Base-by-base conservation (phyloP, 129 eudicot species). In the Gnaphalium uliginosum region DNA sequence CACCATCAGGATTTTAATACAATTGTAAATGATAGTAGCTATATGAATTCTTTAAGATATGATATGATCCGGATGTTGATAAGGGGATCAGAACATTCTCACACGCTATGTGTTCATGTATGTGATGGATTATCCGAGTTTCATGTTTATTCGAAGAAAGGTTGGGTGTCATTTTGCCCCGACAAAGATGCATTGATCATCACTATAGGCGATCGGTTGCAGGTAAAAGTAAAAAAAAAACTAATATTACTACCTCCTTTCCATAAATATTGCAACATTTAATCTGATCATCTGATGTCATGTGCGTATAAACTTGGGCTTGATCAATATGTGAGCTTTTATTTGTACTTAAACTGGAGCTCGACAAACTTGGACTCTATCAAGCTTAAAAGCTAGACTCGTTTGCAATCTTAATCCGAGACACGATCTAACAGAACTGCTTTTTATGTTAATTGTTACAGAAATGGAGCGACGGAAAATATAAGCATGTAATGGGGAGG, bases 61-160 rank as follows among this genome's bases (percentile, higher is more conserved):
- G 96, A 92, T 72, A 93, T 89, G 82, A 89, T 92, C 9, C 75
- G 97, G 39, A 89, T 84, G 92, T 78, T 89, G 83, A 85, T 92
- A 50, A 82, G 89, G 75, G 97, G 97, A 63, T 87, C 96, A 0
- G 96, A 92, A 73, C 84, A 87, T 35, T 68, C 91, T 8, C 97
- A 92, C 78, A 83, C 96, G 18, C 76, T 92, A 29, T 80, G 88
- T n/a, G 76, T 92, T 65, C 97, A 92, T 43, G 53, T 89, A 2
- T 89, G 96, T 73, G 82, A 83, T 76, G 89, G 88, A 46, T 73
- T 88, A 35, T 83, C 89, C 5, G 88, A 89, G 82, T 92, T 92
- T 51, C 97, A 92, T 85, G 91, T 92, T 61, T 92, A 92, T 76
- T 89, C 97, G n/a, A 92, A 92, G 84, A 92, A 89, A 76, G 96